Percentiles rank a stretch among this genome's conserved stretches.
Conservation (phyloP, 1,139 yeast species). For the Citeromyces siamensis region DNA sequence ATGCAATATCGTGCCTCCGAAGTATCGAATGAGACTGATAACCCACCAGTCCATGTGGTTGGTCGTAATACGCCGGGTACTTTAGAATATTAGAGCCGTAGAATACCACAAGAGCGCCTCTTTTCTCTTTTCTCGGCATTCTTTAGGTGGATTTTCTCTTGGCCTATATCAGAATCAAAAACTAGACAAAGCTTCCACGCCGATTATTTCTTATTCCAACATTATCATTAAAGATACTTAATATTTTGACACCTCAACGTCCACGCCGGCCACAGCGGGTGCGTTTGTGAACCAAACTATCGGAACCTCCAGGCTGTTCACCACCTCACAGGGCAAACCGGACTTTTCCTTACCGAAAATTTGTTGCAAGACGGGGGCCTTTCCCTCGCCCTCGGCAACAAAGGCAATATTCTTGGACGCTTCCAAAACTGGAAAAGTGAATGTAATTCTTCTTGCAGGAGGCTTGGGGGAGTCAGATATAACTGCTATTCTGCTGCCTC, state of each 20-base stretch:
- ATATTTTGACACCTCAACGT: constrained; percentile 33
- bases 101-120: too few relatives aligned
- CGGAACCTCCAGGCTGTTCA: constrained; percentile 36
- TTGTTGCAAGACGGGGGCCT: constrained; percentile 59
- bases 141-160: too few relatives aligned
- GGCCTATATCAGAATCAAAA: constrained; percentile 1
- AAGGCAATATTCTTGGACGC: constrained; percentile 52
- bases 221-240: constrained; percentile 3
- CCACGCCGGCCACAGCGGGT: constrained; percentile 58
- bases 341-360: constrained; percentile 46
- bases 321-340: constrained; percentile 61
- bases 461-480: constrained; percentile 62
- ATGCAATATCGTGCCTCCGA: too few relatives aligned
- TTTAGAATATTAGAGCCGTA: too few relatives aligned
- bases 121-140: too few relatives aligned
- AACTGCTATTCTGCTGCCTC: constrained; percentile 25
- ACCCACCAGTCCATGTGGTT: too few relatives aligned
- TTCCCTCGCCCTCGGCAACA: constrained; percentile 84
- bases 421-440: constrained; percentile 53
- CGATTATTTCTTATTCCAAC: neutral
- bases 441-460: constrained; percentile 65
- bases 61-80: too few relatives aligned
- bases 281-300: constrained; percentile 78
- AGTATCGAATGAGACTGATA: too few relatives aligned
- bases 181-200: too few relatives aligned